Evolutionary conservation across 768 basidiomycete genomes (phyloP).

Genomic region (Tephrocybe sp.): DNA sequence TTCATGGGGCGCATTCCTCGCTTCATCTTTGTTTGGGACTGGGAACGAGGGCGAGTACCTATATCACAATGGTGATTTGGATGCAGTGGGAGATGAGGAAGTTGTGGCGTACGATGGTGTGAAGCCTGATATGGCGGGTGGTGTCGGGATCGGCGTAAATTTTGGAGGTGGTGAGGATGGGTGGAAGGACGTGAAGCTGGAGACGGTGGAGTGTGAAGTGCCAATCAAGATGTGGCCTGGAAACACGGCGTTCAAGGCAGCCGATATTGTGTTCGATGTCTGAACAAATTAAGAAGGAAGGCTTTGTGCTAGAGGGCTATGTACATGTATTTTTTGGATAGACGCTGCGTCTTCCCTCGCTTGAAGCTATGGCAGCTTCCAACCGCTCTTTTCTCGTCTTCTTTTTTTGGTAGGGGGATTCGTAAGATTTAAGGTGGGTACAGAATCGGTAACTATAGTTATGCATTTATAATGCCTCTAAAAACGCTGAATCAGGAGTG

Average conservation of each 20-base stretch:
- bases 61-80: conserved; percentile 51
- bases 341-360: no score
- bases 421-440: no score
- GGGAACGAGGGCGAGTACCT: conserved; percentile 50
- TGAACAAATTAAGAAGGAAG: not conserved
- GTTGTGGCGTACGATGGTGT: conserved; percentile 50
- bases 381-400: no score
- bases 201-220: conserved; percentile 94
- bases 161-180: conserved; percentile 55
- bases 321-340: no score
- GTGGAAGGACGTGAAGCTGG: conserved; percentile 69
- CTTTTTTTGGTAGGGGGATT: no score
- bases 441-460: no score
- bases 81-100: conserved; percentile 61
- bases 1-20: conserved; percentile 42
- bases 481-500: no score
- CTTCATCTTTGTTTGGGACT: conserved; percentile 33
- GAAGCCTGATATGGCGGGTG: conserved; percentile 44
- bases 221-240: conserved; percentile 87
- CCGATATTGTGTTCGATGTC: conserved; percentile 78
- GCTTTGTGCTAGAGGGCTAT: no score
- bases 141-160: conserved; percentile 52
- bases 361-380: no score
- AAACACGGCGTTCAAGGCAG: conserved; percentile 82
- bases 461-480: no score